Evolutionary conservation across 1,139 yeast species (phyloP).

Genomic region (Geotrichum klebahnii): DNA sequence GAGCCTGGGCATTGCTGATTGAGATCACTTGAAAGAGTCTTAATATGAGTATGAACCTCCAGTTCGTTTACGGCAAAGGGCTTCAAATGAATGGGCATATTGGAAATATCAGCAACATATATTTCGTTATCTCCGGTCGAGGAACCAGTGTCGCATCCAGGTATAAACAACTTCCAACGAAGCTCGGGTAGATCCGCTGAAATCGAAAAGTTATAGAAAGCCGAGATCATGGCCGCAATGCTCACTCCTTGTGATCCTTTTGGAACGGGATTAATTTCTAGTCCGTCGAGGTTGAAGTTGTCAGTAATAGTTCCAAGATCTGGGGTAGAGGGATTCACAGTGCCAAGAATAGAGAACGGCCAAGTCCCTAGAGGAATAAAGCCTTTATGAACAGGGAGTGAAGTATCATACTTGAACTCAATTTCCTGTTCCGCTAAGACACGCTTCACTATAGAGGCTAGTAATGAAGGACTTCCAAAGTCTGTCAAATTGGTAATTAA

Average conservation of each 20-base stretch:
- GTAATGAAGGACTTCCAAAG: conserved; percentile 29
- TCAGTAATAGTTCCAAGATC: neutral
- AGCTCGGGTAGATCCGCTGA: conserved; percentile 22
- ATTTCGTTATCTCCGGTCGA: conserved; percentile 15
- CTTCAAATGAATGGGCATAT: conserved; percentile 24
- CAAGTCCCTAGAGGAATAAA: conserved; percentile 26
- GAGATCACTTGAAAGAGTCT: conserved; percentile 23
- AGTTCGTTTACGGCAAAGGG: conserved; percentile 25
- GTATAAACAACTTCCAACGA: conserved; percentile 28
- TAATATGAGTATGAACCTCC: conserved; percentile 24
- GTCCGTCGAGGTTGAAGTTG: conserved; percentile 1
- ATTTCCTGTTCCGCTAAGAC: conserved; percentile 26
- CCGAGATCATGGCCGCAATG: conserved; percentile 23
- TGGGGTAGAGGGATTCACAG: conserved; percentile 2
- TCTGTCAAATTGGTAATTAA: conserved; percentile 28
- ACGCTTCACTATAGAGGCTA: conserved; percentile 27
- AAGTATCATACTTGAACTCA: conserved; percentile 25
- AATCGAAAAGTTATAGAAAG: conserved; percentile 23
- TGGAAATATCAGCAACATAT: conserved; percentile 25
- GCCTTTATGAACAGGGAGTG: conserved; percentile 26
- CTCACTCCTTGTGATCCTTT: conserved; percentile 20
- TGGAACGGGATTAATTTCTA: conserved; percentile 1
- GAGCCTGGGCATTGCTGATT: conserved; percentile 25
- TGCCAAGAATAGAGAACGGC: conserved; percentile 23
- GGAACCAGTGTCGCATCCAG: conserved; percentile 27